Conservation (phyloP, 2,329 filamentous ascomycete species). For the Neopestalotiopsis sp. region DNA sequence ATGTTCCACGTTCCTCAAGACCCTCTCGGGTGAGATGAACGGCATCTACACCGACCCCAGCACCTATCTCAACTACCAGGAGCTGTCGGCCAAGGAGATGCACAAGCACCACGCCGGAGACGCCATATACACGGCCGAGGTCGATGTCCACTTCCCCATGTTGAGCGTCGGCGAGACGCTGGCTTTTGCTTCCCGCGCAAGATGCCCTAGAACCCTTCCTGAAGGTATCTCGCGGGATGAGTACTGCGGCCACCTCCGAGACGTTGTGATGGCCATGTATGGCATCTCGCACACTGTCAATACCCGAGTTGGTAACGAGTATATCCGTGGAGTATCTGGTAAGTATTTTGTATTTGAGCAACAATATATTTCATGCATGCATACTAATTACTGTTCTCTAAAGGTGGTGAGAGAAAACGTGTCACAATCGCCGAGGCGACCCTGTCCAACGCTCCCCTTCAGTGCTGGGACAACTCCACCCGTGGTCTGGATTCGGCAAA, state of each 20-base stretch:
- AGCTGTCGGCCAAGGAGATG: constrained; percentile 25
- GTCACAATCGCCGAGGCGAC: constrained; percentile 67
- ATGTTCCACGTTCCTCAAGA: constrained; percentile 62
- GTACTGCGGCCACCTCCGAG: constrained; percentile 49
- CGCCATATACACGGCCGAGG: constrained; percentile 69
- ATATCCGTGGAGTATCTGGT: constrained; percentile 69
- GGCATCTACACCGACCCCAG: constrained; percentile 49
- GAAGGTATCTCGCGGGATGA: background rate
- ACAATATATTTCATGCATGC: too few relatives aligned
- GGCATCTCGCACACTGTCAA: constrained; percentile 76
- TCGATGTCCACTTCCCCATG: constrained; percentile 68
- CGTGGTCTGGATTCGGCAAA: constrained; percentile 77
- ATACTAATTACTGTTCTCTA: background rate
- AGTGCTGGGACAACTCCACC: constrained; percentile 76
- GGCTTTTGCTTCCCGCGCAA: constrained; percentile 64
- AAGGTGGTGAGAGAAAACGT: constrained; percentile 74
- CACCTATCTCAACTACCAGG: constrained; percentile 58
- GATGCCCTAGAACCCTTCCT: constrained; percentile 27
- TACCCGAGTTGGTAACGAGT: constrained; percentile 70
- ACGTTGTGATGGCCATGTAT: constrained; percentile 78
- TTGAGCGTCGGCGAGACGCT: constrained; percentile 69
- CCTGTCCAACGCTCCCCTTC: constrained; percentile 62
- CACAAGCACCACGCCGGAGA: constrained; percentile 47
- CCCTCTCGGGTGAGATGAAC: constrained; percentile 58
- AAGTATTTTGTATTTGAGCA: background rate